Conservation (phyloP, 2,329 filamentous ascomycete genomes). For the Pseudogymnoascus sp. region DNA sequence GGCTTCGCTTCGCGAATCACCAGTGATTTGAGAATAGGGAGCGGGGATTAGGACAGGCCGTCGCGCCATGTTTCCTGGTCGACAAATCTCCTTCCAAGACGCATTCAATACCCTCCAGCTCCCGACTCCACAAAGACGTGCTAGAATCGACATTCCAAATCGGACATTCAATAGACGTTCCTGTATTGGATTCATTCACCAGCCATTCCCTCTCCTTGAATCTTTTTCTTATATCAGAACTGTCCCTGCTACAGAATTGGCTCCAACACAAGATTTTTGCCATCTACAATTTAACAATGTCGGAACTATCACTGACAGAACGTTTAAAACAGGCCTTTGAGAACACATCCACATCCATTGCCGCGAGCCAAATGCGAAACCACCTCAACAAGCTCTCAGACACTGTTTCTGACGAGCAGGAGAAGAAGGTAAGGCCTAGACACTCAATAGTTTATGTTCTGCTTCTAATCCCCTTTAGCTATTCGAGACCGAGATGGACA, state of each 20-base stretch:
- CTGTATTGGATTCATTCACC: background rate
- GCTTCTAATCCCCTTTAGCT: conserved; percentile 45
- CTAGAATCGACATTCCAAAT: background rate
- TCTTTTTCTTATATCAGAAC: background rate
- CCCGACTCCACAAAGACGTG: background rate
- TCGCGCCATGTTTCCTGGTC: background rate
- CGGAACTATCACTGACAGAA: conserved; percentile 16
- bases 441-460: background rate
- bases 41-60: background rate
- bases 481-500: conserved; percentile 99
- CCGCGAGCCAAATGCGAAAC: conserved; percentile 98
- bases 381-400: conserved; percentile 86
- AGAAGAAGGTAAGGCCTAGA: conserved; percentile 63
- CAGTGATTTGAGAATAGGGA: background rate
- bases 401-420: conserved; percentile 69
- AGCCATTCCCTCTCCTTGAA: background rate
- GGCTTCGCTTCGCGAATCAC: background rate
- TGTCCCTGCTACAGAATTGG: background rate
- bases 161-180: background rate
- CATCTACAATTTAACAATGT: conserved; percentile 10
- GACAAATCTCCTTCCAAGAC: background rate
- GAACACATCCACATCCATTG: conserved; percentile 97
- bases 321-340: conserved; percentile 70
- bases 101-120: background rate
- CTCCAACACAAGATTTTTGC: conserved; percentile 1